These are phyloP conservation scores for Lichenothelia convexa DNA, from an alignment of 495 filamentous ascomycete species.

Conservation along the genomic window DNA sequence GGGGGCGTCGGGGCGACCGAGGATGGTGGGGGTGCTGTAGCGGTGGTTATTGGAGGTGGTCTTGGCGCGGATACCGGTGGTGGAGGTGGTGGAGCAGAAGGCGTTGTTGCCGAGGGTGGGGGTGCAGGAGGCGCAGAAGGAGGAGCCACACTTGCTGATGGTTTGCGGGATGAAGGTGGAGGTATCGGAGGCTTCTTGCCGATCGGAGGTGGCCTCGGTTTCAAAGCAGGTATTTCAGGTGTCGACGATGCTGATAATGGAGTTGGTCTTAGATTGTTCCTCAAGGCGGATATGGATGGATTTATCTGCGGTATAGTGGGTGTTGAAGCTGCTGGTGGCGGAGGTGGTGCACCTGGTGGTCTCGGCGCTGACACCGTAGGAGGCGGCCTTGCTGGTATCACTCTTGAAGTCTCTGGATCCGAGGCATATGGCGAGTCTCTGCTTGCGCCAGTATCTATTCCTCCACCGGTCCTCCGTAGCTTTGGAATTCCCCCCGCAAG, in stretches of 20 bases:
- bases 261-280: conserved; percentile 20
- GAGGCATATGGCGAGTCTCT: conserved; percentile 60
- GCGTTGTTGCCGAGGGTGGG: conserved; percentile 5
- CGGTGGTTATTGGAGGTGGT: conserved; percentile 25
- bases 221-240: conserved; percentile 14
- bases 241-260: conserved; percentile 14
- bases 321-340: conserved; percentile 35
- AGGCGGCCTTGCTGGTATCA: conserved; percentile 16
- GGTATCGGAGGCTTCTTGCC: conserved; percentile 27
- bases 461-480: conserved; percentile 66
- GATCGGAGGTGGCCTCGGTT: conserved; percentile 25
- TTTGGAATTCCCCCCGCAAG: conserved; percentile 95
- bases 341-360: conserved; percentile 51
- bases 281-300: conserved; percentile 16
- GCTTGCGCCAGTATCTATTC: conserved; percentile 75
- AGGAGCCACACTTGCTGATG: conserved; percentile 20
- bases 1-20: conserved; percentile 59
- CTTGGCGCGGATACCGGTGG: conserved; percentile 26
- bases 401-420: conserved; percentile 49
- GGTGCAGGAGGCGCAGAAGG: conserved; percentile 17
- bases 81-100: conserved; percentile 23
- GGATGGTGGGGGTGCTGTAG: conserved; percentile 46
- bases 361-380: conserved; percentile 43
- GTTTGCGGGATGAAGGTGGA: conserved; percentile 39
- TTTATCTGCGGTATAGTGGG: conserved; percentile 31